Percentiles rank a stretch among this genome's conserved stretches.
These are phyloP conservation scores for Dysphania ambrosioides DNA, from an alignment of 148 eudicot species.

Conservation along the genomic window DNA sequence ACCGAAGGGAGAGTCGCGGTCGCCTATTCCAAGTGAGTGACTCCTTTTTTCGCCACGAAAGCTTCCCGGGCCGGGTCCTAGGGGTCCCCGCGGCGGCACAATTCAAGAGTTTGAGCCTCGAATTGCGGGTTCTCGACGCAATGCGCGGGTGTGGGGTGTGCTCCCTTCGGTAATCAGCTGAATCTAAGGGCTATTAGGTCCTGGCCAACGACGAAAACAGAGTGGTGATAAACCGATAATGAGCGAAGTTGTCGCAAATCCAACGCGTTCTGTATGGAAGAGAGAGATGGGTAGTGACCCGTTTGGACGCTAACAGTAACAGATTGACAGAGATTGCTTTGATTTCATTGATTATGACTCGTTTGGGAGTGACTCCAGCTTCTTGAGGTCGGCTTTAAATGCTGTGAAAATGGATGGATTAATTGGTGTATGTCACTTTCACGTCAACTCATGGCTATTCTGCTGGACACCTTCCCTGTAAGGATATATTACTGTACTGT, in stretches of 20 bases:
- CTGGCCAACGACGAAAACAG: conserved; percentile 56
- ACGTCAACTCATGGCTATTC: conserved; percentile 92
- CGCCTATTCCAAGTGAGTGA: conserved; percentile 59
- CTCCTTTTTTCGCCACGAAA: conserved; percentile 84
- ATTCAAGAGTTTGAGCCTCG: conserved; percentile 35
- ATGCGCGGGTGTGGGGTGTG: conserved; percentile 93
- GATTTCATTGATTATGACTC: conserved; percentile 91
- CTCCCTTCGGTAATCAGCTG: conserved; percentile 61
- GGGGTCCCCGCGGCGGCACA: conserved; percentile 78
- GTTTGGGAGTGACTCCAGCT: conserved; percentile 86
- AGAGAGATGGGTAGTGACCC: conserved; percentile 65
- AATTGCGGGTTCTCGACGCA: conserved; percentile 74
- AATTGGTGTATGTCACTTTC: conserved; percentile 71
- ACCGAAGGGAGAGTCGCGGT: conserved; percentile 76
- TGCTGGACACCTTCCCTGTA: conserved; percentile 85
- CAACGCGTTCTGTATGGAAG: conserved; percentile 29
- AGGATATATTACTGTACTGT: conserved; percentile 61
- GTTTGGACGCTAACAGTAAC: conserved; percentile 63
- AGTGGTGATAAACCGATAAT: conserved; percentile 47
- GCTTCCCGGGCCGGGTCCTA: conserved; percentile 88
- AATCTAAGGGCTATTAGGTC: conserved; percentile 76
- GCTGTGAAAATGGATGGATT: conserved; percentile 68
- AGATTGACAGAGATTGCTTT: conserved; percentile 69
- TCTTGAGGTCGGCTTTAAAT: conserved; percentile 62
- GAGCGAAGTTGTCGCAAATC: conserved; percentile 40